Evolutionary conservation across 306 rosid genomes (phyloP), one percentile per base, ranked within the genome.

Genomic region (Arachis hypogaea): DNA sequence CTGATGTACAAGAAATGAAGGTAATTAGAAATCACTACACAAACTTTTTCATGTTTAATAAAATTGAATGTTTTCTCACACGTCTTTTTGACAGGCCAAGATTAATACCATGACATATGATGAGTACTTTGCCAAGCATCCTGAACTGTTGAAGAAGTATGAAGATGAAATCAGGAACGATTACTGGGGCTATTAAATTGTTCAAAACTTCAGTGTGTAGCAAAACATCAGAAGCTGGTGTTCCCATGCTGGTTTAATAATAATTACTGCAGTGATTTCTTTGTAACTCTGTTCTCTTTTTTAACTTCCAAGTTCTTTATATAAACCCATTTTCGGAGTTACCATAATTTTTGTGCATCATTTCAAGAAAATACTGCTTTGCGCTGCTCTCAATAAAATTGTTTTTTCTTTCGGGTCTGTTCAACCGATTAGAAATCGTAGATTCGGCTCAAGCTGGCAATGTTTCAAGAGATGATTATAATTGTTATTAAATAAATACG

Each of bases 161-260:
- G 99, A 95, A 43, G 98, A 92, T 45, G 99, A 95, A 83, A 95
- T 95, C 79, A 86, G 96, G 66, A 90, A 95, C 42, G 97, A 90
- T 76, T 9, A 87, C 87, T 95, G 96, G 96, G 99, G 98, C 73
- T 95, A 95, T 85, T 92, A 86, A 89, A 89, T 78, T 58, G 71
- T 70, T 44, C 47, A 12, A 45, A 59, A 66, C 59, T 59, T 68
- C 41, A 49, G 49, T 56, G 64, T 67, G 77, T 74, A 78, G 79
- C 81, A 52, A 71, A 74, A 50, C 79, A 63, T 81, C 82, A 45
- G 69, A 84, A 70, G 46, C 56, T 66, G 75, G 73, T 80, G 76
- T 58, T 68, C 73, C 71, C 61, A 11, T 84, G 76, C 73, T 83
- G 82, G 76, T 82, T 84, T 44, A 79, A 83, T 44, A 79, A 83